Base-by-base conservation (phyloP, 1,139 yeast species). In the Suhomyces bolitotheri region DNA sequence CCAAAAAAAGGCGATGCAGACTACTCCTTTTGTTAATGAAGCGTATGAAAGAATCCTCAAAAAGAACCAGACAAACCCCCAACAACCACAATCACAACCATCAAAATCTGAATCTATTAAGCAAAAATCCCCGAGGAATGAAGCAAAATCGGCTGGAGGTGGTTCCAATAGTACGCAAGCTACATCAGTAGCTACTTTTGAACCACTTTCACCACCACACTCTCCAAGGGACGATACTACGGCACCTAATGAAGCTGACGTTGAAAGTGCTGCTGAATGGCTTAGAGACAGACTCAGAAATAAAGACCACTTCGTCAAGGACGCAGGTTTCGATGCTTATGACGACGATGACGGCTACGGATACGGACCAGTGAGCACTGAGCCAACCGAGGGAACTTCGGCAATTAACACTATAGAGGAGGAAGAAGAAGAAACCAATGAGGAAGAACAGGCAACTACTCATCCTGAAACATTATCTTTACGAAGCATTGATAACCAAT, bases 301-400 rank as follows among this genome's bases (percentile, higher is more conserved):
- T 27, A 38, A 34, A 17, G 34, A 31, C 22, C 16, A 25, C 13
- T 24, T 14, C 4, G 25, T 22, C 4, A 17, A 27, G 11, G 33
- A 17, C 9, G 34, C 26, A 9, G 16, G 13, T 7, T 20, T 16
- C n/a, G 14, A 30, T 3, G 20, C 8, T 7, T 40, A 40, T 26
- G 43, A 40, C 12, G 43, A 36, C 22, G 43, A 40, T n/a, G 43
- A 40, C 17, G 43, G 43, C 2, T 40, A 40, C 27, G 36, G 34
- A 7, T 37, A 23, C 31, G 11, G 20, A 2, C 29, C 29, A 3
- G 19, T 25, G 4, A 16, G 16, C 4, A 17, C 20, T 8, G 20
- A 17, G 24, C 24, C 24, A 9, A 22, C 7, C n/a, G 11, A 13
- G 12, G 8, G 8, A n/a, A n/a, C 9, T 2, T 11, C 22, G 5